Conservation (phyloP, 2,329 filamentous ascomycete genomes). For the Bipolaris zeicola region DNA sequence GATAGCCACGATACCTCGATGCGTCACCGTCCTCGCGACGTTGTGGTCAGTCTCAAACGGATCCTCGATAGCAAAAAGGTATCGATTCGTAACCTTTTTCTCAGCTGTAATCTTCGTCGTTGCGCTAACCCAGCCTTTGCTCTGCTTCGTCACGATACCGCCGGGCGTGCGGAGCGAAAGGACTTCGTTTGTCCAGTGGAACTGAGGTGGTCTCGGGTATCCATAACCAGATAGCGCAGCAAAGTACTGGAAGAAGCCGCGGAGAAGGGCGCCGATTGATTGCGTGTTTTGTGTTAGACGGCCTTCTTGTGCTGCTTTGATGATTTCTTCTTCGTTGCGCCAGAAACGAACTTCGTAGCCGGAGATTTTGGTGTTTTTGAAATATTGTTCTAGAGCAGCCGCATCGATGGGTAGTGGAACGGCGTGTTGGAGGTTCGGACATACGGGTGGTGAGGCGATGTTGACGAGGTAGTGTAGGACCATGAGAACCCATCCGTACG, state of each 20-base stretch:
- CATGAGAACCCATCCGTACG: conserved; percentile 92
- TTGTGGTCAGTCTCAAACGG: conserved; percentile 90
- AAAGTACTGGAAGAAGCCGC: conserved; percentile 89
- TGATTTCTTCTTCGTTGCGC: conserved; percentile 73
- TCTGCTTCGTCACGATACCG: conserved; percentile 73
- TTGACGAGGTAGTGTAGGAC: conserved; percentile 90
- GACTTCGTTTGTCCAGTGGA: conserved; percentile 81
- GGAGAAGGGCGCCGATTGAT: conserved; percentile 71
- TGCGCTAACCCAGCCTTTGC: conserved; percentile 87
- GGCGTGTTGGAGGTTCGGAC: conserved; percentile 77
- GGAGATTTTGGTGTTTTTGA: conserved; percentile 57
- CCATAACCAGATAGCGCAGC: conserved; percentile 58
- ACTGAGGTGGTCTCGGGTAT: conserved; percentile 57
- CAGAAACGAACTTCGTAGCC: conserved; percentile 78
- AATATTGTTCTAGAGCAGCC: conserved; percentile 44
- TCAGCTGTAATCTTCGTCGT: conserved; percentile 67
- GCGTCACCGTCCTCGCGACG: conserved; percentile 83
- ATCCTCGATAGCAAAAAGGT: conserved; percentile 88
- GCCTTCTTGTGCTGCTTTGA: conserved; percentile 61
- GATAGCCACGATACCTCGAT: conserved; percentile 80
- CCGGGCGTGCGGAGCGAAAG: conserved; percentile 75
- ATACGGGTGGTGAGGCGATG: conserved; percentile 76
- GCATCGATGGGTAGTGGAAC: conserved; percentile 34
- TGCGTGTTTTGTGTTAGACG: conserved; percentile 72
- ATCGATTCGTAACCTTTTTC: conserved; percentile 78